A percentile compares a stretch with the other conserved stretches of the same genome.
These are phyloP conservation scores for Leucaena leucocephala DNA, from an alignment of 306 rosid genomes.

Conservation along the genomic window DNA sequence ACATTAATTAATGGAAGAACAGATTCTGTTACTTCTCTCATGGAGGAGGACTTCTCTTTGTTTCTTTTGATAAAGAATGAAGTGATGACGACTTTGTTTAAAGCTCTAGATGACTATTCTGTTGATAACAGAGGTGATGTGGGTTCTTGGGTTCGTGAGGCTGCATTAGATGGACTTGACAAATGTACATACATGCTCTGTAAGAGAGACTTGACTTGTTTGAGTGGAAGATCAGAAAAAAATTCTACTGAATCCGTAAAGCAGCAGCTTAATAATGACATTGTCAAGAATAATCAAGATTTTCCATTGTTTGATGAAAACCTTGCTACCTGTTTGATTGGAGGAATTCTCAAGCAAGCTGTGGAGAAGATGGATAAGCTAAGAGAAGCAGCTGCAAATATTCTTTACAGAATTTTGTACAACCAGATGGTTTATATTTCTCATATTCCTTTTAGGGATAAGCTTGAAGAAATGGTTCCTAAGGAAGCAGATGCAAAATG, in stretches of 20 bases:
- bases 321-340: constrained; percentile 71
- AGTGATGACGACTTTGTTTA: constrained; percentile 68
- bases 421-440: constrained; percentile 64
- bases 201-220: constrained; percentile 52
- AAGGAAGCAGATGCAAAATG: constrained; percentile 62
- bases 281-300: constrained; percentile 44
- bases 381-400: constrained; percentile 87
- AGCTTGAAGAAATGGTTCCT: constrained; percentile 76
- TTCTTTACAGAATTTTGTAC: constrained; percentile 80
- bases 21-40: constrained; percentile 38
- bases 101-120: constrained; percentile 93
- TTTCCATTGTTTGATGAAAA: constrained; percentile 61
- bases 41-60: constrained; percentile 57
- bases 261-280: constrained; percentile 44
- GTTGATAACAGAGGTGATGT: constrained; percentile 98
- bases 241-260: constrained; percentile 35
- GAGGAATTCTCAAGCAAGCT: constrained; percentile 88
- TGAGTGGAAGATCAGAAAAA: constrained; percentile 44
- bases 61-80: constrained; percentile 68
- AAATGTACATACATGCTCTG: constrained; percentile 81
- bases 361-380: constrained; percentile 94
- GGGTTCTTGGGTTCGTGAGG: constrained; percentile 99
- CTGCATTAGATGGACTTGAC: constrained; percentile 89
- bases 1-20: constrained; percentile 56
- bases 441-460: constrained; percentile 74